Conservation (phyloP, 2,329 filamentous ascomycete species). For the Paraphoma sp. region DNA sequence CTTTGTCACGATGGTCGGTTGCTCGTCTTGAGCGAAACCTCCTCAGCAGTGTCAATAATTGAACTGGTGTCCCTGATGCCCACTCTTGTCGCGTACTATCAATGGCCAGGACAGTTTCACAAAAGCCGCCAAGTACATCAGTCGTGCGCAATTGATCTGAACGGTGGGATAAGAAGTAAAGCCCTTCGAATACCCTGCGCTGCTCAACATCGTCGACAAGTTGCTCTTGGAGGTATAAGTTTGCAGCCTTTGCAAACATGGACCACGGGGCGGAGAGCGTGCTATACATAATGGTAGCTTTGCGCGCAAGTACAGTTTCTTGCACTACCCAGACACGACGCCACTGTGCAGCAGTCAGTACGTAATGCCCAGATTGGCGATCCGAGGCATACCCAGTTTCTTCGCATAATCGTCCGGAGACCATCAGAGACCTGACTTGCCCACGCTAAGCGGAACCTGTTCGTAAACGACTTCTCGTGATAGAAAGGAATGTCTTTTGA, state of each 20-base stretch:
- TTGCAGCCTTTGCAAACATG: constrained; percentile 27
- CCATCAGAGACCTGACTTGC: neutral
- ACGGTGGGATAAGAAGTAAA: neutral
- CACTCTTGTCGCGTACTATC: constrained; percentile 14
- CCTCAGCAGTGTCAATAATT: constrained; percentile 20
- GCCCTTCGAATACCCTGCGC: constrained; percentile 15
- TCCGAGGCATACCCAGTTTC: neutral
- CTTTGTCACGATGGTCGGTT: constrained; percentile 28
- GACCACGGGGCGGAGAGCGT: constrained; percentile 27
- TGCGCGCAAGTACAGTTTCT: constrained; percentile 26
- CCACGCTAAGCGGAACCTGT: neutral
- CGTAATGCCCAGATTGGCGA: neutral
- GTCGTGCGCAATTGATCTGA: neutral
- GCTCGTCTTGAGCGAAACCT: constrained; percentile 24
- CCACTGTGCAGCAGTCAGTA: constrained; percentile 13
- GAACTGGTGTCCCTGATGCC: constrained; percentile 8
- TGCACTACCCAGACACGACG: constrained; percentile 31
- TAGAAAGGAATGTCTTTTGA: neutral
- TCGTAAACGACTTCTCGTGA: neutral
- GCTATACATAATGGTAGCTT: constrained; percentile 24
- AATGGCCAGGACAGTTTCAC: constrained; percentile 20
- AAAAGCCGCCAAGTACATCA: constrained; percentile 17
- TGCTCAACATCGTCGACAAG: constrained; percentile 1
- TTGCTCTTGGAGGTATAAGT: constrained; percentile 8
- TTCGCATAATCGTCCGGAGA: neutral